Base-by-base conservation (phyloP, 164 flowering plant genomes). In the Brasenia schreberi region DNA sequence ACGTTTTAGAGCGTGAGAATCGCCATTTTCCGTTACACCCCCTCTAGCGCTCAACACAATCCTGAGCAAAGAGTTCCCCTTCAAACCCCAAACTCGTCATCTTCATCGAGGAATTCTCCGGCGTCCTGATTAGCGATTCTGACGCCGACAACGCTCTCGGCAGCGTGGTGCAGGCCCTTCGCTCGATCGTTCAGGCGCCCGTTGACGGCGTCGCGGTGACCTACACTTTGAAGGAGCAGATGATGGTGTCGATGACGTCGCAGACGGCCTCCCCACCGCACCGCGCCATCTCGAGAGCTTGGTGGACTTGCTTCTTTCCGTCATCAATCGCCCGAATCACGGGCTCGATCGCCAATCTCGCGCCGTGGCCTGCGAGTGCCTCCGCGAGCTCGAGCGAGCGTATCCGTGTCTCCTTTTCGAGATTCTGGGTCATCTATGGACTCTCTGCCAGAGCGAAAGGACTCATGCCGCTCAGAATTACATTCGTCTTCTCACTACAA, bases 391-490 rank as follows among this genome's bases (percentile, higher is more conserved):
- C 67, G 99, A 94, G 81, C 72, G 75, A 18, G 81, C 80, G 5
- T 80, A 65, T 52, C 97, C 97, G 5, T 80, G 95, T 59, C 72
- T 94, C 74, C 76, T 94, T 2, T 71, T 82, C 1, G 93, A 87
- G 18, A 67, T 87, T 17, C 78, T 79, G 0, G 87, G 88, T 0
- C 93, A 91, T 65, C 67, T 94, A 66, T 94, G 97, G 99, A 73
- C 78, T 7, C 74, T 91, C 66, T 89, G 96, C 67, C 96, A 84
- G 64, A 85, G 78, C 65, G 99, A 94, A 88, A 76, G 96, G 42
- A 91, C 99, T n/a, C 97, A 94, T 62, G 93, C 84, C 19, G 77
- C 83, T 0, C 96, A 91, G 71, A 79, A 83, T 76, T 94, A 94
- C 66, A 67, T 87, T 56, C 68, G 91, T 60, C 71, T 94, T 66